Evolutionary conservation across 805 yeast genomes (phyloP).

Genomic region (Saccharomycopsis oosterbeekiorum): DNA sequence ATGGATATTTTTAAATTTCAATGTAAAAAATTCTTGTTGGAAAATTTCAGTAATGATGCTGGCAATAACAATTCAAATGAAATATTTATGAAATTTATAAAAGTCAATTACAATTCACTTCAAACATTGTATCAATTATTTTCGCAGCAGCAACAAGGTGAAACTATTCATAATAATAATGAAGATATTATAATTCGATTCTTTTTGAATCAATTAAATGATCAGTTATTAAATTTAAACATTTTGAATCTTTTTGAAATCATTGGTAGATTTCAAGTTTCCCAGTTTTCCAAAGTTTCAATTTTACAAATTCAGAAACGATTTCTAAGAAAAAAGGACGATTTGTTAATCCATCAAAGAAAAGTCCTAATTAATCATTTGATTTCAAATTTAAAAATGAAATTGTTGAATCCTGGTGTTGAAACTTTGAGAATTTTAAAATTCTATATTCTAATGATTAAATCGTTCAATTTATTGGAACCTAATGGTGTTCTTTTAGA

Average conservation of each 20-base stretch:
- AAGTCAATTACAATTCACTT: not conserved
- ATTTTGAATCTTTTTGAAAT: not conserved
- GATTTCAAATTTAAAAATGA: not conserved
- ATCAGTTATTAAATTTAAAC: not conserved
- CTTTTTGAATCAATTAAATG: not conserved
- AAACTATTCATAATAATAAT: not conserved
- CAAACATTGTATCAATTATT: not conserved
- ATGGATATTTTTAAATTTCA: not conserved
- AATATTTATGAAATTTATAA: not conserved
- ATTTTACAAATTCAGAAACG: not conserved
- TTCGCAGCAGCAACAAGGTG: not conserved
- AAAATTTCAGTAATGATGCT: not conserved
- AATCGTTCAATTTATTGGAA: slow-evolving; percentile 66
- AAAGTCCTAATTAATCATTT: not conserved
- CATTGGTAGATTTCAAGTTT: not conserved
- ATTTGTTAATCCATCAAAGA: not conserved
- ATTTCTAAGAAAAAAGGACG: not conserved
- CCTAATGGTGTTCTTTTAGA: slow-evolving; percentile 80
- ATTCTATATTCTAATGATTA: slow-evolving; percentile 61
- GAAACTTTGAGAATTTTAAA: slow-evolving; percentile 65
- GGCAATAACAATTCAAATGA: not conserved
- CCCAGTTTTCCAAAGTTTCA: not conserved
- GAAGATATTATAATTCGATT: not conserved
- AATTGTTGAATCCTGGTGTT: slow-evolving; percentile 66
- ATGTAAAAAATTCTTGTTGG: not conserved